Percentiles rank a stretch among this genome's conserved stretches.
Evolutionary conservation across 371 early-diverging fungal species (phyloP).

Genomic region (Mortierella sp.): DNA sequence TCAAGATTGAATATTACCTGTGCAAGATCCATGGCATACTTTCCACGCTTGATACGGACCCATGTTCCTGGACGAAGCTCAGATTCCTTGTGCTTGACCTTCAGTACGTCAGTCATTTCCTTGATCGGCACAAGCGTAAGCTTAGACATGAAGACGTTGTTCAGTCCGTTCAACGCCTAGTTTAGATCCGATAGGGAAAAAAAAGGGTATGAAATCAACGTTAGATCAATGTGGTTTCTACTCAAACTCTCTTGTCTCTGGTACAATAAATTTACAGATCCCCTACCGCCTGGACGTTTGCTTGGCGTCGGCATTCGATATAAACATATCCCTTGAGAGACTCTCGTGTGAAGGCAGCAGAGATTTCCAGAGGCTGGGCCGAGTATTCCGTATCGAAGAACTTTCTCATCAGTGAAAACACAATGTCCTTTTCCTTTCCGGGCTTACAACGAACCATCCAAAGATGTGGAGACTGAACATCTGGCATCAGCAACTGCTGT

Average conservation of each 20-base stretch:
- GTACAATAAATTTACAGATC: background rate
- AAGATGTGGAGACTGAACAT: conserved; percentile 90
- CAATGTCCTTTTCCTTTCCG: conserved; percentile 91
- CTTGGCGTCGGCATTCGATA: conserved; percentile 90
- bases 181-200: conserved; percentile 33
- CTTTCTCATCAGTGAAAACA: conserved; percentile 85
- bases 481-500: conserved; percentile 85
- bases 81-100: conserved; percentile 73
- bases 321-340: conserved; percentile 96
- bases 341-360: conserved; percentile 90
- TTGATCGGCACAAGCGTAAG: conserved; percentile 92
- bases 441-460: conserved; percentile 95
- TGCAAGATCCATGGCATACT: conserved; percentile 95
- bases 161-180: conserved; percentile 75
- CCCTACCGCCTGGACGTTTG: conserved; percentile 83
- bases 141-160: conserved; percentile 78
- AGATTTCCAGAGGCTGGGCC: conserved; percentile 72
- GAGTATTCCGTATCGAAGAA: conserved; percentile 74
- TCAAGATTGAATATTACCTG: conserved; percentile 68
- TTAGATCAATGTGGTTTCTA: background rate
- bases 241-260: background rate
- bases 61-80: conserved; percentile 86
- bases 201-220: background rate
- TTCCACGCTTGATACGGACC: conserved; percentile 96
- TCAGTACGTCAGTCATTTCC: conserved; percentile 96